Percentiles rank a stretch among this genome's conserved stretches.
Conservation (phyloP, 1,139 yeast species). For the Blastobotrys raffinosifermentans region DNA sequence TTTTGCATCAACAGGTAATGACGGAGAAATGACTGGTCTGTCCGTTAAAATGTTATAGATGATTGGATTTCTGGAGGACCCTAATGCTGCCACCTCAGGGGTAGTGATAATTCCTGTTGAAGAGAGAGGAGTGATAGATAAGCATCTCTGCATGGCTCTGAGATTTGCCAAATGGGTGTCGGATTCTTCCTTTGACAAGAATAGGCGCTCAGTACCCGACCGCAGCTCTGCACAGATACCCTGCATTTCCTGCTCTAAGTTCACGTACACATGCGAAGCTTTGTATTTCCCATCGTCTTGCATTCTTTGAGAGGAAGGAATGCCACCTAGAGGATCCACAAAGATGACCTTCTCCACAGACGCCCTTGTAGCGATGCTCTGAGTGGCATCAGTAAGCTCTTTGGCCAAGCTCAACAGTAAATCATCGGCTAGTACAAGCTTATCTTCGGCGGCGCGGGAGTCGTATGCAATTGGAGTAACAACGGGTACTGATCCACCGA, state of each 20-base stretch:
- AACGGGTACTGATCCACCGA: conserved; percentile 49
- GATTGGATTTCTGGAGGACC: conserved; percentile 57
- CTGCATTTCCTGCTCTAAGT: conserved; percentile 73
- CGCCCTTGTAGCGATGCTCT: conserved; percentile 31
- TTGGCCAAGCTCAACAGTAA: conserved; percentile 33
- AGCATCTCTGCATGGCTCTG: conserved; percentile 44
- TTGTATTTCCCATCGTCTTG: conserved; percentile 39
- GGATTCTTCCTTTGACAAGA: conserved; percentile 38
- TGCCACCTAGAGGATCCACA: conserved; percentile 80
- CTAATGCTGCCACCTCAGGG: conserved; percentile 39
- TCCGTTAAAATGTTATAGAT: conserved; percentile 87
- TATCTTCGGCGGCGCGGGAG: conserved; percentile 35
- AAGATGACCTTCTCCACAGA: conserved; percentile 75
- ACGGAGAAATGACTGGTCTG: conserved; percentile 86
- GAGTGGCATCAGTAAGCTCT: conserved; percentile 35
- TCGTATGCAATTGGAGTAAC: conserved; percentile 54
- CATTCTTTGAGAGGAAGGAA: conserved; percentile 82
- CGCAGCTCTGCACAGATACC: conserved; percentile 58
- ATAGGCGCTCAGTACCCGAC: conserved; percentile 39
- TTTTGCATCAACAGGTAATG: conserved; percentile 59
- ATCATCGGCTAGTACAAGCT: conserved; percentile 34
- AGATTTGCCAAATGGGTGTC: conserved; percentile 53
- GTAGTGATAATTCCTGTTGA: conserved; percentile 51
- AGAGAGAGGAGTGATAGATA: conserved; percentile 41
- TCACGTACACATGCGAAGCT: conserved; percentile 83